Conservation (phyloP, 2,329 filamentous ascomycete species). For the Cercospora citrullina region DNA sequence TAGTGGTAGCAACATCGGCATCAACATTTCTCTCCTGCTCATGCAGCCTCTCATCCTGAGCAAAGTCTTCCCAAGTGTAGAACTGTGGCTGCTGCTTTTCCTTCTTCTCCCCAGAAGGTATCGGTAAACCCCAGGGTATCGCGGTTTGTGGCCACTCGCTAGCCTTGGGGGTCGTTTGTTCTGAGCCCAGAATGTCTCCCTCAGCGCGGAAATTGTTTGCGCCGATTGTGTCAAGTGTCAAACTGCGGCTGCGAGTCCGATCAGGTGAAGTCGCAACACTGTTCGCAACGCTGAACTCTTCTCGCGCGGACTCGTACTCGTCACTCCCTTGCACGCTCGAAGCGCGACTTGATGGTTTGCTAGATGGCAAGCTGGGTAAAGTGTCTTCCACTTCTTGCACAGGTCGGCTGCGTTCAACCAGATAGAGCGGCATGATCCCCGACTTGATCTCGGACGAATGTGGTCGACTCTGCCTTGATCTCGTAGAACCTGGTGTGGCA, state of each 20-base stretch:
- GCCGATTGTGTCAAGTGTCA: slow-evolving; percentile 32
- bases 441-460: slow-evolving; percentile 60
- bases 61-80: slow-evolving; percentile 42
- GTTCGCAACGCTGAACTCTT: slow-evolving; percentile 34
- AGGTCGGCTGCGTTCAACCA: slow-evolving; percentile 67
- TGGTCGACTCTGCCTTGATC: slow-evolving; percentile 28
- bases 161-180: slow-evolving; percentile 69
- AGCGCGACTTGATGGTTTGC: slow-evolving; percentile 45
- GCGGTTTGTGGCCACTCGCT: slow-evolving; percentile 43
- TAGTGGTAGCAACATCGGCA: background rate
- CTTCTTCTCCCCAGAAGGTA: slow-evolving; percentile 19
- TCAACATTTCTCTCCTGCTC: slow-evolving; percentile 13
- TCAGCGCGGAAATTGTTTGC: slow-evolving; percentile 25
- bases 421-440: slow-evolving; percentile 63
- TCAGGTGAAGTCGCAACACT: slow-evolving; percentile 24
- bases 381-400: slow-evolving; percentile 45
- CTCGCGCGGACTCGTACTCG: slow-evolving; percentile 47
- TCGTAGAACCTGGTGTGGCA: slow-evolving; percentile 27
- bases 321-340: slow-evolving; percentile 42
- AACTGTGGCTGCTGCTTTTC: slow-evolving; percentile 38
- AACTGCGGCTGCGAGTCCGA: slow-evolving; percentile 10
- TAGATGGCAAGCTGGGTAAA: slow-evolving; percentile 55
- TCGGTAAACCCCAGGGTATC: slow-evolving; percentile 12
- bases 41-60: slow-evolving; percentile 36
- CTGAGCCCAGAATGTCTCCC: slow-evolving; percentile 57